Base-by-base conservation (phyloP, 371 early-diverging fungal species). In the Capillidium rhysosporum region DNA sequence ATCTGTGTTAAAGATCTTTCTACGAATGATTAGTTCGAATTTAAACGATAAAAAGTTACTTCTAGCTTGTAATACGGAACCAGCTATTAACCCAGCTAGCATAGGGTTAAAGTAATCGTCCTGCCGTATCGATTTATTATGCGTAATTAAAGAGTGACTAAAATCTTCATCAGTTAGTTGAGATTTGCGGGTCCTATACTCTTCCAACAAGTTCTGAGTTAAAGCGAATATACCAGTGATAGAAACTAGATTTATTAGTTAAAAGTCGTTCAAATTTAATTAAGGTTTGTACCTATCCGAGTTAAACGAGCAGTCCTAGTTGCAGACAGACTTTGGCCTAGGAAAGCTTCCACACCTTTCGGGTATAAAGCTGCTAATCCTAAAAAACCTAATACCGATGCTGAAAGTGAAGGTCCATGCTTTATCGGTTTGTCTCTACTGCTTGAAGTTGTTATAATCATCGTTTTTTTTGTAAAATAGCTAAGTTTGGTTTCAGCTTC, bases 211-310 rank as follows among this genome's bases (percentile, higher is more conserved):
- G 23, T 48, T 48, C 24, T 20, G 26, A 30, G 48, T 16, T 9
- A 48, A 23, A 7, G 28, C 48, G 26, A 24, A 48, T 20, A 48
- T 30, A 48, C 24, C 18, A 28, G 48, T 30, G 28, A 48, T 24
- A 14, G 48, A n/a, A 16, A 14, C 48, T 48, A 48, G n/a, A 48
- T 28, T 38, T 9, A 9, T 38, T 14, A 38, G 7, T 38, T 38
- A 38, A 38, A 9, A 9, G 14, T 38, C 7, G 9, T 38, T 38
- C 7, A 38, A 14, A 38, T 38, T 38, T 38, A 38, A 38, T 38
- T 38, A 38, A 38, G 38, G 14, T 38, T 38, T 38, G 14, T 48
- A 48, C 48, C 48, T 48, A 48, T 48, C n/a, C 48, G 18, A 14
- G 28, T 24, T 14, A 48, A 7, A 24, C n/a, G 18, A 24, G 48